Evolutionary conservation across 2,329 filamentous ascomycete genomes (phyloP), one percentile per base, ranked within the genome.

Genomic region (Hawksworthiomyces lignivorus): DNA sequence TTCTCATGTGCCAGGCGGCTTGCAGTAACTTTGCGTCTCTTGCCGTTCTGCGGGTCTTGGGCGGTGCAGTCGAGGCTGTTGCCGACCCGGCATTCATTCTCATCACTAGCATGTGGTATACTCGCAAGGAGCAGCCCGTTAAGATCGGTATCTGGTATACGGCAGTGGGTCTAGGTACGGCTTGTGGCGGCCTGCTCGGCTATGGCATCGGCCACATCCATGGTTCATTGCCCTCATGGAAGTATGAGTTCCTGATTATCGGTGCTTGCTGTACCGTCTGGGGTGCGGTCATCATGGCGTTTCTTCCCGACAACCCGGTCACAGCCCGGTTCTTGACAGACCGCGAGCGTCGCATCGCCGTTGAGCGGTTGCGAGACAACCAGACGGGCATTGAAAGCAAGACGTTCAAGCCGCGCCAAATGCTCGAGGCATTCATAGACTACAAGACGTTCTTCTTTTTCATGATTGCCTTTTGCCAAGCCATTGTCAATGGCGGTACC

Each of bases 231-330:
- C 64, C 70, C 0, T 73, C 70, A 0, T 84, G 80, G 80, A 76
- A 75, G 52, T 84, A 80, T 48, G 78, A 84, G 41, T 84, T 84
- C 53, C 59, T 85, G 14, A 70, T 84, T n/a, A 77, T 77, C 4
- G 67, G 67, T 7, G 65, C 73, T 1, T 63, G 82, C 17, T 82
- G 76, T 44, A 64, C 72, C 14, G 44, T 65, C 11, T 83, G 78
- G 70, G 80, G 74, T 2, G 65, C 81, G 7, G 59, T 76, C 10
- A 72, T 82, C 53, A 64, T 71, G 31, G 55, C 77, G 15, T 59
- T 77, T 30, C 64, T 81, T 3, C 76, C 77, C 2, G 75, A 79
- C 52, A 72, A 69, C 0, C 77, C 75, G 0, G 64, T 73, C 17
- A 75, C 70, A 1, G 70, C 72, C 12, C 65, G 66, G 28, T 69